Evolutionary conservation across 176 grass and related monocot genomes (phyloP).

Genomic region (Oryza longistaminata): DNA sequence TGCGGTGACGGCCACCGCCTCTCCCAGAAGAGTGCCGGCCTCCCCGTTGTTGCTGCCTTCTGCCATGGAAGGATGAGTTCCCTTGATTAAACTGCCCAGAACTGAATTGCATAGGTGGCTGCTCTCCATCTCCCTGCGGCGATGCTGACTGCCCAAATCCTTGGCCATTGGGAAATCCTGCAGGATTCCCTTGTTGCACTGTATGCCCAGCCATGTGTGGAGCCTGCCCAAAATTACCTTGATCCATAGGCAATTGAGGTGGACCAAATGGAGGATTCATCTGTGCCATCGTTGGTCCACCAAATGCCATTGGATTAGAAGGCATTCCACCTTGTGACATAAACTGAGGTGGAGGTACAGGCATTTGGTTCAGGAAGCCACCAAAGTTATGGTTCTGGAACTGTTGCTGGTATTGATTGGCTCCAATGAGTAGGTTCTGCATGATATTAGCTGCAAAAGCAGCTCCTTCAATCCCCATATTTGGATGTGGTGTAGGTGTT

Average conservation of each 20-base stretch:
- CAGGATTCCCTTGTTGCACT: conserved; percentile 25
- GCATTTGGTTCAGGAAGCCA: conserved; percentile 46
- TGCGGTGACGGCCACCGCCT: conserved; percentile 44
- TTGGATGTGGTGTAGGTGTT: conserved; percentile 35
- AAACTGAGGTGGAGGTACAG: conserved; percentile 43
- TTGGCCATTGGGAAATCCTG: conserved; percentile 39
- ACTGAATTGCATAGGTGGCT: conserved; percentile 31
- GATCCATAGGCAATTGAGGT: conserved; percentile 28
- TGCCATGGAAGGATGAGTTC: conserved; percentile 50
- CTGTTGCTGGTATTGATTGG: conserved; percentile 45
- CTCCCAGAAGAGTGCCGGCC: conserved; percentile 52
- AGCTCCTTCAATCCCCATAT: conserved; percentile 55
- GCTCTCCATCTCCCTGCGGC: background rate
- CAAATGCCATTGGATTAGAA: conserved; percentile 24
- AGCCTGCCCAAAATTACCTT: conserved; percentile 44
- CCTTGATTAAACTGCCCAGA: conserved; percentile 52
- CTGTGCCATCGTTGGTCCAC: background rate
- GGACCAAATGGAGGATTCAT: conserved; percentile 38
- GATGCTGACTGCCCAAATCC: conserved; percentile 17
- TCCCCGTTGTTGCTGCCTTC: conserved; percentile 50
- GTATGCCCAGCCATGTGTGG: conserved; percentile 29
- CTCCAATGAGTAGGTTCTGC: conserved; percentile 43
- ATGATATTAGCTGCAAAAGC: conserved; percentile 49
- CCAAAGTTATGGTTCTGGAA: conserved; percentile 49
- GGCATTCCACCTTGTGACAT: conserved; percentile 29